Conservation (phyloP, 2,329 filamentous ascomycete species). For the Boeremia lycopersici region DNA sequence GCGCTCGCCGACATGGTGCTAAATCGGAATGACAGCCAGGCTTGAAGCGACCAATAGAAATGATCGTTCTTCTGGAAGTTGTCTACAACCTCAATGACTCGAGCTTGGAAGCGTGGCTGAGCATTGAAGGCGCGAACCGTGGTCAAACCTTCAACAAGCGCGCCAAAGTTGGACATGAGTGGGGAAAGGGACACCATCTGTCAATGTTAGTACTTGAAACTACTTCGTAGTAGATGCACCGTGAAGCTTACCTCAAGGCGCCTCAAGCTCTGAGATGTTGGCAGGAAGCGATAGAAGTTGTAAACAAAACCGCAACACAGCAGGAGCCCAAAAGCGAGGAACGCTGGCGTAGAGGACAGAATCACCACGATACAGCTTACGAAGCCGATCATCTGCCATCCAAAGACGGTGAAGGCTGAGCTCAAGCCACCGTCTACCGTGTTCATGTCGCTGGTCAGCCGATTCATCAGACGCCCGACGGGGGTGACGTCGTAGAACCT, state of each 20-base stretch:
- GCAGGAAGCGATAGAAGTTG: slow-evolving; percentile 78
- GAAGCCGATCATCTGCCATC: slow-evolving; percentile 74
- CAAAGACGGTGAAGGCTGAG: slow-evolving; percentile 71
- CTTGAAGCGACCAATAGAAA: slow-evolving; percentile 88
- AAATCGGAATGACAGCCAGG: slow-evolving; percentile 83
- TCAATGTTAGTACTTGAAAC: slow-evolving; percentile 10
- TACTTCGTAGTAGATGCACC: background rate
- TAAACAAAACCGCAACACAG: slow-evolving; percentile 73
- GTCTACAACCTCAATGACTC: slow-evolving; percentile 81
- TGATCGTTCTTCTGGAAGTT: slow-evolving; percentile 94
- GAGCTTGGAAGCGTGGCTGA: slow-evolving; percentile 77
- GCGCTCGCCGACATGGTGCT: slow-evolving; percentile 73
- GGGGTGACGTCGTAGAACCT: slow-evolving; percentile 91
- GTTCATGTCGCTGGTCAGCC: slow-evolving; percentile 87
- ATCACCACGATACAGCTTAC: slow-evolving; percentile 77
- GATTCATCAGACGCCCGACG: slow-evolving; percentile 88
- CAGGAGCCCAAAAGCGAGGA: slow-evolving; percentile 72
- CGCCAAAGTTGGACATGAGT: slow-evolving; percentile 90
- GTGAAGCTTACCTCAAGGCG: slow-evolving; percentile 65
- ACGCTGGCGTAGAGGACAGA: slow-evolving; percentile 75
- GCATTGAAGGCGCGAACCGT: slow-evolving; percentile 85
- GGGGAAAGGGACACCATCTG: slow-evolving; percentile 84
- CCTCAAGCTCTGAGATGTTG: slow-evolving; percentile 80
- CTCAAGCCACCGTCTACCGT: slow-evolving; percentile 89
- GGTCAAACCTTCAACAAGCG: slow-evolving; percentile 81